phyloP scores from a whole-genome alignment of 352 stramenopile genomes.

The Phytophthora gonapodyides region DNA sequence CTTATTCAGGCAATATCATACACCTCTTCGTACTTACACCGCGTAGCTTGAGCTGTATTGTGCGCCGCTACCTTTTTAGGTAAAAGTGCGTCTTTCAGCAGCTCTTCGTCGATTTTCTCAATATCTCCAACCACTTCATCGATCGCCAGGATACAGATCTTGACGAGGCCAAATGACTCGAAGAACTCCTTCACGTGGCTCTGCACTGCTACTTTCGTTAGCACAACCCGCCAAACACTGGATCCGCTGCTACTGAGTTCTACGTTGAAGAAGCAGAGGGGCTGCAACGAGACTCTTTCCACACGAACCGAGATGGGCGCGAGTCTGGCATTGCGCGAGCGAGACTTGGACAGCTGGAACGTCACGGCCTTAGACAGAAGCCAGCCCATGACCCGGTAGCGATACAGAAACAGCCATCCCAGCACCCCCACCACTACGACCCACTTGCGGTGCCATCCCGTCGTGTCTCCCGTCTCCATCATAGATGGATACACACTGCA shows the following conservation, averaged over 20 bases:
- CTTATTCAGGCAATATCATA: neutral
- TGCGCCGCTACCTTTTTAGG: slow-evolving; percentile 11
- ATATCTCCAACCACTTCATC: slow-evolving; percentile 50
- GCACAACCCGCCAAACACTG: slow-evolving; percentile 42
- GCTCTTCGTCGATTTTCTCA: slow-evolving; percentile 41
- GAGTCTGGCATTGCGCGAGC: slow-evolving; percentile 9
- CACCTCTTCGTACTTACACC: slow-evolving; percentile 14
- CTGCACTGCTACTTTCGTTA: slow-evolving; percentile 52
- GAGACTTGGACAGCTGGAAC: slow-evolving; percentile 40
- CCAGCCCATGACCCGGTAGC: slow-evolving; percentile 59
- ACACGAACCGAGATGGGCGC: slow-evolving; percentile 41
- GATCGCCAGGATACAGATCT: slow-evolving; percentile 64
- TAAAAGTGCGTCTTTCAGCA: slow-evolving; percentile 34
- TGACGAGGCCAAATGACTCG: slow-evolving; percentile 74
- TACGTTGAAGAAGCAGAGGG: slow-evolving; percentile 52
- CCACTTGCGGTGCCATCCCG: slow-evolving; percentile 71
- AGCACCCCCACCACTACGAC: slow-evolving; percentile 45
- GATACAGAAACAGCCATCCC: slow-evolving; percentile 55
- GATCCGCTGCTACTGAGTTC: slow-evolving; percentile 39
- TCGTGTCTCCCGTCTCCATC: slow-evolving; percentile 26
- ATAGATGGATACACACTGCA: slow-evolving; percentile 12
- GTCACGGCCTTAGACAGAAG: slow-evolving; percentile 50
- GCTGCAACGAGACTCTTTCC: slow-evolving; percentile 48
- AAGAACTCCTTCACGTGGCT: slow-evolving; percentile 70
- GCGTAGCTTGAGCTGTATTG: slow-evolving; percentile 1